Evolutionary conservation across 2,329 filamentous ascomycete genomes (phyloP), one percentile per base, ranked within the genome.

Genomic region (Penicillium sp.): DNA sequence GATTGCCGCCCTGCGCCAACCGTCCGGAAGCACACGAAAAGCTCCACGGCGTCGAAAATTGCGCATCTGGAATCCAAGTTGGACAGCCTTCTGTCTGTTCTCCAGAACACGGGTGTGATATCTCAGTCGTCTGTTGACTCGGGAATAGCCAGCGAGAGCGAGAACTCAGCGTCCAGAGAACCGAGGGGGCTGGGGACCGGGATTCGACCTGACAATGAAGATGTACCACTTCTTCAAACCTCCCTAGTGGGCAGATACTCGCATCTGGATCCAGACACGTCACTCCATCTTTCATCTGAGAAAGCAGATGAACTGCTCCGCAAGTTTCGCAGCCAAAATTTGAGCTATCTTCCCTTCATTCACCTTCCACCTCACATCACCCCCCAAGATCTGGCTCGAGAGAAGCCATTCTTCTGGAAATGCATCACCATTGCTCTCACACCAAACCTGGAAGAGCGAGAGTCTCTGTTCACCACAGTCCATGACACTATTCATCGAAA

Each of bases 401-500:
- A 65, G 9, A 54, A 58, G 30, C 68, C 68, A 1, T 69, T 69
- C 18, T 42, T 68, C 7, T 71, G 67, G 66, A 41, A 65, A 14
- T 61, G 62, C 9, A 60, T 69, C 10, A 67, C 68, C 59, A 55
- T 60, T 0, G 47, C 68, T 4, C 41, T 48, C 1, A 48, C 54
- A 2, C 58, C 48, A 9, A 41, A 36, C 1, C 29, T 38, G 3
- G 17, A 39, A 7, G 36, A 47, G 16, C 47, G 53, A 26, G 47
- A 55, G 0, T 16, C 26, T 7, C 27, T 50, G 3, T 52, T 51
- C 19, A 18, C 16, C 4, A 51, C 38, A 38, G 45, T 58, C 8
- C 51, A 45, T 19, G 44, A 47, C 7, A 33, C 53, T 10, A 50
- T 56, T 26, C 43, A 54, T 7, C 51, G 50, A 23, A 48, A 49